Conservation (phyloP, 1,139 yeast species). For the Meyerozyma smithsonii region DNA sequence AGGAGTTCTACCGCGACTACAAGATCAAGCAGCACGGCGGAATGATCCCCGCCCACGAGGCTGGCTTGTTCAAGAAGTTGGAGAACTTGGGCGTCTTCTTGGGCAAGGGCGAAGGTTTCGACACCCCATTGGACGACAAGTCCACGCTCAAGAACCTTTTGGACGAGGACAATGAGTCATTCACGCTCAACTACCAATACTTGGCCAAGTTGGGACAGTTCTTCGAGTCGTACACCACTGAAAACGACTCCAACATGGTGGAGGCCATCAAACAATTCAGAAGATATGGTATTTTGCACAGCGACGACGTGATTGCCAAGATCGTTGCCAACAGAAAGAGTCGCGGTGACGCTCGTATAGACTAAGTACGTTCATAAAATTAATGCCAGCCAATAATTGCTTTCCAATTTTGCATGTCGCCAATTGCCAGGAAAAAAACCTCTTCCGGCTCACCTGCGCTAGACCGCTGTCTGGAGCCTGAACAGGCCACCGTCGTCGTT, state of each 20-base stretch:
- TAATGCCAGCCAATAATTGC: background rate
- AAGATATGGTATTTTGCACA: slow-evolving; percentile 55
- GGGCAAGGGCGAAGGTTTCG: slow-evolving; percentile 77
- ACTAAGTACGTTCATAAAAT: background rate
- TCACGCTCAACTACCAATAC: slow-evolving; percentile 49
- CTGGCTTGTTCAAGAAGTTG: slow-evolving; percentile 62
- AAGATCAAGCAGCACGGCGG: slow-evolving; percentile 72
- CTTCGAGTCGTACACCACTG: slow-evolving; percentile 34
- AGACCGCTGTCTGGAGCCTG: too few species aligned
- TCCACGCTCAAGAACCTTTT: slow-evolving; percentile 23
- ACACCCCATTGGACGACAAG: slow-evolving; percentile 46
- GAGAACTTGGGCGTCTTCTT: slow-evolving; percentile 59
- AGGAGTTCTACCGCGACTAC: slow-evolving; percentile 61
- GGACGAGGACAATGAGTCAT: slow-evolving; percentile 22
- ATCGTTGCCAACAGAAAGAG: slow-evolving; percentile 37
- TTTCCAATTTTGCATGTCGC: background rate
- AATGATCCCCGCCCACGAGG: slow-evolving; percentile 69
- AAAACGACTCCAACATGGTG: slow-evolving; percentile 28
- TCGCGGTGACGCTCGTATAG: slow-evolving; percentile 15
- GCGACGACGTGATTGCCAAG: slow-evolving; percentile 38
- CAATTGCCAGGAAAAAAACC: too few species aligned
- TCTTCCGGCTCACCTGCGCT: too few species aligned
- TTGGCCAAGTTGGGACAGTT: slow-evolving; percentile 46
- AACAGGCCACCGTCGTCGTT: too few species aligned
- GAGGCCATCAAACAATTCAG: slow-evolving; percentile 51